Percentiles rank a stretch among this genome's conserved stretches.
Conservation (phyloP, 2,329 filamentous ascomycete species). For the Phyllosticta citrichinensis region DNA sequence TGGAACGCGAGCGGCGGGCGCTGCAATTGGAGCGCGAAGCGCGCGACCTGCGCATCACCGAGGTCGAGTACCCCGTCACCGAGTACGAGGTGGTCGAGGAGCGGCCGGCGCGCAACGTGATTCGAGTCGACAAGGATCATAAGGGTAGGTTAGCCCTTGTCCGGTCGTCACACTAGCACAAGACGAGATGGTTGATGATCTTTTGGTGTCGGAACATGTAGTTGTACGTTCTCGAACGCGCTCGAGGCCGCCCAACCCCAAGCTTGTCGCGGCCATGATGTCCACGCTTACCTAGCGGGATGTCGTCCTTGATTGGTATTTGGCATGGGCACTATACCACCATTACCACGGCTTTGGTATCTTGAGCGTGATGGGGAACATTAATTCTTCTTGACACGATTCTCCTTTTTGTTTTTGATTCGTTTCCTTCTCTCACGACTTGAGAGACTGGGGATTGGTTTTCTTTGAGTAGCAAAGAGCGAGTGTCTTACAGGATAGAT, state of each 20-base stretch:
- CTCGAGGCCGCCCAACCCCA: slow-evolving; percentile 29
- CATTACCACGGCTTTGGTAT: too few relatives aligned
- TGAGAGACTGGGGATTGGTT: too few relatives aligned
- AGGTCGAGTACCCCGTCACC: slow-evolving; percentile 23
- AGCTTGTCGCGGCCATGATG: slow-evolving; percentile 35
- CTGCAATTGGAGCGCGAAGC: slow-evolving; percentile 48
- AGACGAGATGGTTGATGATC: slow-evolving; percentile 1
- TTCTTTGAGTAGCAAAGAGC: too few relatives aligned
- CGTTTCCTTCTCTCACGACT: too few relatives aligned
- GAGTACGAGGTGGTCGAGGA: slow-evolving; percentile 56
- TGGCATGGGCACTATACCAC: too few relatives aligned
- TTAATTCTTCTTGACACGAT: too few relatives aligned
- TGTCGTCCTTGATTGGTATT: too few relatives aligned
- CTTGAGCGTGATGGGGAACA: too few relatives aligned
- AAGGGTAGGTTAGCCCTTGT: slow-evolving; percentile 93
- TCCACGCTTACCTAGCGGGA: slow-evolving; percentile 27
- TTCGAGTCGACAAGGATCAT: slow-evolving; percentile 76
- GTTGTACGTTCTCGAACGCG: slow-evolving; percentile 20
- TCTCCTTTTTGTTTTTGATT: too few relatives aligned
- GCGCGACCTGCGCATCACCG: slow-evolving; percentile 2
- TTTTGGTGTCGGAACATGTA: slow-evolving; percentile 21
- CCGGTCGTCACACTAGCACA: slow-evolving; percentile 52
- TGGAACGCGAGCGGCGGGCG: slow-evolving; percentile 56
- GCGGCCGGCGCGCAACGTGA: slow-evolving; percentile 44
- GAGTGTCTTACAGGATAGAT: too few relatives aligned